These are phyloP conservation scores for Ceriops decandra DNA, from an alignment of 345 rosid genomes.

Conservation along the genomic window DNA sequence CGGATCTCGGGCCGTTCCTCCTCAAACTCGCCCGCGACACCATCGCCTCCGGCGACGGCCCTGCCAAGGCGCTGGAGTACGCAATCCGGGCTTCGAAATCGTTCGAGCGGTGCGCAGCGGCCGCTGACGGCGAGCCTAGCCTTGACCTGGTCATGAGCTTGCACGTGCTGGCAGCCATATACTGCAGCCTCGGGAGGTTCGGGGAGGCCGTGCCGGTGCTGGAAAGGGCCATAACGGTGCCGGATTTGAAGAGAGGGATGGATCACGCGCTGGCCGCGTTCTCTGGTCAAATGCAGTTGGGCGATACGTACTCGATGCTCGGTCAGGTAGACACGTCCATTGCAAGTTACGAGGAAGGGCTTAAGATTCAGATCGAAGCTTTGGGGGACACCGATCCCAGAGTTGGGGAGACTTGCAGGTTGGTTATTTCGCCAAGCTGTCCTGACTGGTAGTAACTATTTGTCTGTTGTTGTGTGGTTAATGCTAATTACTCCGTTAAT, in stretches of 20 bases:
- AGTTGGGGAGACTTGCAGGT: constrained; percentile 99
- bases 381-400: constrained; percentile 93
- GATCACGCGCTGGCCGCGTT: constrained; percentile 91
- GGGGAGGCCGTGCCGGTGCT: constrained; percentile 91
- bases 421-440: not conserved
- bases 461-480: not conserved
- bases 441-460: not conserved
- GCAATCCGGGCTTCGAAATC: constrained; percentile 89
- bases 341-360: constrained; percentile 75
- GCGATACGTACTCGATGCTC: constrained; percentile 94
- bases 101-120: constrained; percentile 73
- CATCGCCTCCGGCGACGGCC: constrained; percentile 94
- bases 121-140: constrained; percentile 69
- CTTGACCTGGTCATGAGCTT: constrained; percentile 94
- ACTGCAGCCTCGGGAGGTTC: constrained; percentile 89
- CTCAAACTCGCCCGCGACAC: constrained; percentile 92
- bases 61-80: constrained; percentile 77
- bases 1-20: constrained; percentile 98
- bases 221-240: constrained; percentile 78
- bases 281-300: constrained; percentile 95
- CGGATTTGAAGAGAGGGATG: constrained; percentile 62
- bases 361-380: constrained; percentile 92
- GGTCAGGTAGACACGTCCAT: constrained; percentile 90
- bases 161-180: constrained; percentile 90
- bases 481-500: not conserved